Conservation (phyloP, 495 filamentous ascomycete species). For the Parathielavia hyrcaniae region DNA sequence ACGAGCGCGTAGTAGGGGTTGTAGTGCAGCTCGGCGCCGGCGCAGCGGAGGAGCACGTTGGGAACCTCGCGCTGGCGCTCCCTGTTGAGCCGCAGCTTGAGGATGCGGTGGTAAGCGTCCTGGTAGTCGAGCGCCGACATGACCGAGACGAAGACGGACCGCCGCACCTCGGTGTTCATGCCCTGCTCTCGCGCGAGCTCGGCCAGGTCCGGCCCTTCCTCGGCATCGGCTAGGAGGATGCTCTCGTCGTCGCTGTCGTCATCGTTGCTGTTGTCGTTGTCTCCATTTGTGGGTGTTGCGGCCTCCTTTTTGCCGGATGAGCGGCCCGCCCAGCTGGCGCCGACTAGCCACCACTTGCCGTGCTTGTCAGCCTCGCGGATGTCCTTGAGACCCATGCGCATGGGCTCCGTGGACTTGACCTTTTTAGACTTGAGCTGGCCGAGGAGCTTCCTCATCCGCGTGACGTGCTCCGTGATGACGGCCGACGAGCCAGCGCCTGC, state of each 20-base stretch:
- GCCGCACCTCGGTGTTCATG: conserved; percentile 92
- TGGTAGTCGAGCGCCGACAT: conserved; percentile 82
- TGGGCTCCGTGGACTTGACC: conserved; percentile 69
- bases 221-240: conserved; percentile 39
- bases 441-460: conserved; percentile 74
- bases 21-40: conserved; percentile 71
- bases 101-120: conserved; percentile 69
- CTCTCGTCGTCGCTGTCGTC: conserved; percentile 32
- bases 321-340: conserved; percentile 73
- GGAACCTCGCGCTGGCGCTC: conserved; percentile 82
- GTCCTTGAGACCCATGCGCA: conserved; percentile 73
- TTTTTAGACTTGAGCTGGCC: conserved; percentile 64
- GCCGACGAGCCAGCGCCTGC: conserved; percentile 55
- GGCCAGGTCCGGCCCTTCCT: conserved; percentile 56
- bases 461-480: conserved; percentile 67
- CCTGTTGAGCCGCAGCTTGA: conserved; percentile 78
- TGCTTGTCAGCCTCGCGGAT: conserved; percentile 74
- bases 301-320: conserved; percentile 14
- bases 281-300: conserved; percentile 12
- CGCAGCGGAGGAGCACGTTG: conserved; percentile 80
- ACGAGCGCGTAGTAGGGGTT: conserved; percentile 93
- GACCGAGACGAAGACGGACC: conserved; percentile 84
- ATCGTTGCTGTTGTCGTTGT: conserved; percentile 39
- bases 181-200: conserved; percentile 73
- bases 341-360: conserved; percentile 98